Percentiles rank a stretch among this genome's conserved stretches.
Evolutionary conservation across 1,284 basidiomycete species (phyloP).

Genomic region (Apiotrichum porosum): DNA sequence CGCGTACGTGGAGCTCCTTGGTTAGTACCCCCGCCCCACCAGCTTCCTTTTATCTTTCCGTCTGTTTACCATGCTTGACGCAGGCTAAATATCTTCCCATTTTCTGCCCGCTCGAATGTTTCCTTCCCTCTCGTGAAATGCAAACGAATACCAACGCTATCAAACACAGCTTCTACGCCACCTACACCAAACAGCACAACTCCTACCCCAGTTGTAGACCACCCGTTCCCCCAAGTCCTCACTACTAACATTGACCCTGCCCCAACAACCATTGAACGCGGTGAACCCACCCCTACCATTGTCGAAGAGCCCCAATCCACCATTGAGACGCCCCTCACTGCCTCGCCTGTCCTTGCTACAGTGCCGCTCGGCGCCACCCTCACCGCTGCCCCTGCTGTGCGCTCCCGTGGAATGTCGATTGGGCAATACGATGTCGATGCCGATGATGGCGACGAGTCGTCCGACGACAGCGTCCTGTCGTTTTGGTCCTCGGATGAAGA

Average conservation of each 20-base stretch:
- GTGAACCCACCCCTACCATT: too few species aligned
- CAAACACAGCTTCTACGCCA: too few species aligned
- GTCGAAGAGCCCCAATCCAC: too few species aligned
- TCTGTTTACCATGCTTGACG: conserved; percentile 50
- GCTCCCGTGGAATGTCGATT: background rate
- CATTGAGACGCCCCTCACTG: too few species aligned
- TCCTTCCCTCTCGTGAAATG: conserved; percentile 8
- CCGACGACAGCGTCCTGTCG: conserved; percentile 34
- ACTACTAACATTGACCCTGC: too few species aligned
- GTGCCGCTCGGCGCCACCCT: too few species aligned
- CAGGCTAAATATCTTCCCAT: conserved; percentile 44
- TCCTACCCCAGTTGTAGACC: too few species aligned
- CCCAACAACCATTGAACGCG: too few species aligned
- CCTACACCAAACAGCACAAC: too few species aligned
- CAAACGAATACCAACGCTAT: conserved; percentile 11
- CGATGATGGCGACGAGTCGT: conserved; percentile 34
- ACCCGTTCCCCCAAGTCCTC: too few species aligned
- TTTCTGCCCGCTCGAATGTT: background rate
- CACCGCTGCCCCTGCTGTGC: too few species aligned
- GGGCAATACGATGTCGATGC: conserved; percentile 14
- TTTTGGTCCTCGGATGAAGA: conserved; percentile 45
- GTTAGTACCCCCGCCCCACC: conserved; percentile 62
- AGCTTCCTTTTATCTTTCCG: conserved; percentile 8
- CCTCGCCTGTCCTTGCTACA: too few species aligned
- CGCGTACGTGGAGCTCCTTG: conserved; percentile 76